phyloP scores from a whole-genome alignment of 2,329 filamentous ascomycete species.

The Epichloe aotearoae region DNA sequence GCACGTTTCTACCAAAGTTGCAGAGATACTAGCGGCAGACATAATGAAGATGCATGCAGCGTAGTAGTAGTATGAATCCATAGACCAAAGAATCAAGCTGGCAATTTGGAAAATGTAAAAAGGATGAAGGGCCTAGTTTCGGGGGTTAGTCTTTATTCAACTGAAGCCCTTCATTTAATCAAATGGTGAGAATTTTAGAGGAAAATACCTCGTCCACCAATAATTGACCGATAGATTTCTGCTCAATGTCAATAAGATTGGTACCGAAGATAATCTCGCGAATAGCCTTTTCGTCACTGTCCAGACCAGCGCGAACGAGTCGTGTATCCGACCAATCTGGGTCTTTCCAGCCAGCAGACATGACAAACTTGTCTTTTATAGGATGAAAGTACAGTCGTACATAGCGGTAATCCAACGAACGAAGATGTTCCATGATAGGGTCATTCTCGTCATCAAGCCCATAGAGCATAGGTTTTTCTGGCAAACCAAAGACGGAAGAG shows the following conservation, averaged over 20 bases:
- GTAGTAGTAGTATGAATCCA: constrained; percentile 97
- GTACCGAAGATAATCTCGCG: constrained; percentile 78
- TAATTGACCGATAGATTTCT: constrained; percentile 72
- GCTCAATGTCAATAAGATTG: constrained; percentile 85
- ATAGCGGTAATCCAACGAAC: constrained; percentile 82
- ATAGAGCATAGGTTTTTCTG: constrained; percentile 44
- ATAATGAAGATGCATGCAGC: constrained; percentile 90
- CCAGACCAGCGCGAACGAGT: constrained; percentile 63
- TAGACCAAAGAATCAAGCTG: constrained; percentile 84
- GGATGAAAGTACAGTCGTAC: constrained; percentile 89
- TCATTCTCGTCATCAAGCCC: constrained; percentile 50
- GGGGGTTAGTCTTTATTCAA: not conserved
- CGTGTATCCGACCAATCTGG: constrained; percentile 73
- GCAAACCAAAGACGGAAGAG: constrained; percentile 53
- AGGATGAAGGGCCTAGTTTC: constrained; percentile 67
- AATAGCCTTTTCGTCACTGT: constrained; percentile 74
- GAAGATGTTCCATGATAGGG: constrained; percentile 61
- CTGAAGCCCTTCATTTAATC: not conserved
- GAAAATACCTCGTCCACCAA: constrained; percentile 66
- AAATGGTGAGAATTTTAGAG: not conserved
- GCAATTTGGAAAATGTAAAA: constrained; percentile 98
- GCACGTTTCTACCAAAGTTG: constrained; percentile 81
- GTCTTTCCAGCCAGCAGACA: constrained; percentile 88
- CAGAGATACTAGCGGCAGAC: constrained; percentile 80
- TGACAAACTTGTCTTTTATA: constrained; percentile 72